Evolutionary conservation across 2,329 filamentous ascomycete genomes (phyloP), one percentile per base, ranked within the genome.

Genomic region (Pseudocercospora ulei): DNA sequence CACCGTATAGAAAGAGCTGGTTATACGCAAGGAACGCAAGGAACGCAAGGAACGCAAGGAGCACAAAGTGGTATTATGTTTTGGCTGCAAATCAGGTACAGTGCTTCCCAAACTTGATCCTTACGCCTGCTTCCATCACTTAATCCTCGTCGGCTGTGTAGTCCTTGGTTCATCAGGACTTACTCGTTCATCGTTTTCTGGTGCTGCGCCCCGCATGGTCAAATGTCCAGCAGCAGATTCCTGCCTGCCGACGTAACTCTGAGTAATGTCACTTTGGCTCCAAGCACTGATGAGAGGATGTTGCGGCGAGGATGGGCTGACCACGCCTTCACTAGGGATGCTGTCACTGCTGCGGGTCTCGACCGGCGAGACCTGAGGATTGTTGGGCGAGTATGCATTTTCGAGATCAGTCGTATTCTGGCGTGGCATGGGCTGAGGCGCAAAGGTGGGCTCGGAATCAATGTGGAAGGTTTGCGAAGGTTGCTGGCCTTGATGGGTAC

Each of bases 141-240:
- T 20, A 19, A 16, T 33, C 29, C 16, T 19, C 29, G n/a, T 16
- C 5, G n/a, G 16, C n/a, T 12, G n/a, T n/a, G n/a, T n/a, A n/a
- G n/a, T 33, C 29, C 14, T 33, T 1, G 29, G 16, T n/a, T 33
- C 29, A 12, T 22, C 29, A 5, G 17, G 29, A 19, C 29, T 33
- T 5, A 22, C 17, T 12, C 17, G 19, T 6, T 18, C 29, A 22
- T 33, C 29, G 6, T 30, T 16, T 12, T 33, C 14, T 3, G 29
- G 29, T 18, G 19, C 17, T n/a, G 51, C 55, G 5, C 66, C 66
- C 38, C 67, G 65, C 66, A 69, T 69, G 1, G 64, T 67, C 35
- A 65, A 29, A 16, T 65, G 61, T 39, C 65, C 61, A 3, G 52
- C 58, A 17, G 64, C 61, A 39, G 62, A 66, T 44, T 61, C 56